These are phyloP conservation scores for Artemisia annua DNA, from an alignment of 129 eudicot species.

Conservation along the genomic window DNA sequence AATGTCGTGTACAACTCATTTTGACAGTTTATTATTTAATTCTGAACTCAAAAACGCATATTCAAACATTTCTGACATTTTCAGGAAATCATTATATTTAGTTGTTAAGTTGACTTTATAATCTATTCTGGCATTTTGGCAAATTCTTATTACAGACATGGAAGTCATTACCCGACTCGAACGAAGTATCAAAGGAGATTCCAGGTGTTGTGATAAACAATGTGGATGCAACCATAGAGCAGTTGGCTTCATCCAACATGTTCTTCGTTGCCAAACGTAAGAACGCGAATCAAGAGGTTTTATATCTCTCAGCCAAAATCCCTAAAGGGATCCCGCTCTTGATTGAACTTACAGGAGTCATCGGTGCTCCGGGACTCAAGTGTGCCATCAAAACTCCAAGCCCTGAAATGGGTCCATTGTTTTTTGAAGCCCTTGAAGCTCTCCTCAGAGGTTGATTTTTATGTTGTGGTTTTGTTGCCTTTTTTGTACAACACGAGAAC, in stretches of 20 bases:
- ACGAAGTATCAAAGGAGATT: slow-evolving; percentile 72
- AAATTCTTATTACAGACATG: slow-evolving; percentile 58
- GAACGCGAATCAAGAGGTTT: slow-evolving; percentile 80
- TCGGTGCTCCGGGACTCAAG: slow-evolving; percentile 78
- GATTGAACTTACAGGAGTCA: slow-evolving; percentile 78
- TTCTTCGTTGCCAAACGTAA: slow-evolving; percentile 94
- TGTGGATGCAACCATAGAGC: slow-evolving; percentile 75
- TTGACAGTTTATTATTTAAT: too few species aligned
- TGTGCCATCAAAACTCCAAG: slow-evolving; percentile 93
- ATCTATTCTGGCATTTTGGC: neutral
- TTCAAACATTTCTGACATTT: neutral
- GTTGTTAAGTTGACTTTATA: neutral
- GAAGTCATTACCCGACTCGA: slow-evolving; percentile 95
- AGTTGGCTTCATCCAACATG: slow-evolving; percentile 71
- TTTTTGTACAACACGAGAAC: neutral
- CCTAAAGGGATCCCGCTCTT: slow-evolving; percentile 83
- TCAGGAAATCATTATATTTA: neutral
- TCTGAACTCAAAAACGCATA: too few species aligned
- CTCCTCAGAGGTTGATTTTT: slow-evolving; percentile 57
- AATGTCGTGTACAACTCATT: too few species aligned
- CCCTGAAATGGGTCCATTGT: slow-evolving; percentile 91
- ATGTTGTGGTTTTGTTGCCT: neutral
- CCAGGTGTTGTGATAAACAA: slow-evolving; percentile 55
- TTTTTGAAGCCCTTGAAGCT: slow-evolving; percentile 83
- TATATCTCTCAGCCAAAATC: slow-evolving; percentile 86